These are phyloP conservation scores for Solanum virginianum DNA, from an alignment of 257 asterid genomes.

Conservation along the genomic window DNA sequence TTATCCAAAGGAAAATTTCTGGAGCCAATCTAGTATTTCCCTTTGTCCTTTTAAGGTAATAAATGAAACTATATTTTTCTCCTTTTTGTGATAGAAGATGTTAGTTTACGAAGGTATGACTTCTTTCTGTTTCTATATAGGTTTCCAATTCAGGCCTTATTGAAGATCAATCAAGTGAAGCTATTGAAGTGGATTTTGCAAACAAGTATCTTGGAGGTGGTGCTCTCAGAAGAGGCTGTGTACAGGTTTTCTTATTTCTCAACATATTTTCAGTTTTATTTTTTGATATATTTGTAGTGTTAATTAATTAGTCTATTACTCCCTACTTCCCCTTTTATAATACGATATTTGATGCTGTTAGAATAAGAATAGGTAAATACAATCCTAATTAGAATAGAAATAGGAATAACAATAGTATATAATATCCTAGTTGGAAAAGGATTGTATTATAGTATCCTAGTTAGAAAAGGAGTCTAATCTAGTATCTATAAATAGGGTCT, in stretches of 20 bases:
- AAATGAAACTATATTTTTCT: background rate
- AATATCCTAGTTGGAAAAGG: too few species aligned
- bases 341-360: background rate
- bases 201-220: constrained; percentile 88
- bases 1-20: constrained; percentile 47
- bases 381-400: too few species aligned
- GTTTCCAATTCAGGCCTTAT: constrained; percentile 51
- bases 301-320: background rate
- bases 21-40: constrained; percentile 51
- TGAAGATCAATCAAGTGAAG: constrained; percentile 60
- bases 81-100: background rate
- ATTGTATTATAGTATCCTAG: too few species aligned
- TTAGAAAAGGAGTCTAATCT: too few species aligned
- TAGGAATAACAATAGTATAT: too few species aligned
- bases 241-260: constrained; percentile 29
- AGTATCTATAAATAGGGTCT: too few species aligned
- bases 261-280: background rate
- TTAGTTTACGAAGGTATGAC: background rate
- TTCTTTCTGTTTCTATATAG: constrained; percentile 19
- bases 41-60: constrained; percentile 72
- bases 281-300: background rate
- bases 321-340: background rate
- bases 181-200: constrained; percentile 89
- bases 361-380: too few species aligned
- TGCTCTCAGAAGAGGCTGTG: constrained; percentile 72